Base-by-base conservation (phyloP, 2,329 filamentous ascomycete species). In the Colletotrichum destructivum region DNA sequence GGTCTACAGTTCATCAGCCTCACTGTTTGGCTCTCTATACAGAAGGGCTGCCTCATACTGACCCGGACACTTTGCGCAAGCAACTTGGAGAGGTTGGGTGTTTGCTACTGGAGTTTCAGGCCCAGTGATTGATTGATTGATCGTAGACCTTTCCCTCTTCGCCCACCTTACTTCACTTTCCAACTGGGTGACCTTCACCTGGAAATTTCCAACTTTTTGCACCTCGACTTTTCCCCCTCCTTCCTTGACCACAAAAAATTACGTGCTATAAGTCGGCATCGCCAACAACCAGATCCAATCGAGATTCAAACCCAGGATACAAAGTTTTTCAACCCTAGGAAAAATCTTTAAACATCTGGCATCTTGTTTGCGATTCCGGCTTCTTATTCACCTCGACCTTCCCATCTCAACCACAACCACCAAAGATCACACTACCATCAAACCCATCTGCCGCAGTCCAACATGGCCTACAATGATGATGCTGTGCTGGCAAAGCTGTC, bases 391-490 rank as follows among this genome's bases (percentile, higher is more conserved):
- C 18, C 16, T n/a, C 47, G 16, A 31, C 69, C 31, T 40, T 42
- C 38, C 23, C 62, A 46, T 52, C 31, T 49, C 62, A 23, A 21
- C 44, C 49, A n/a, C 62, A 38, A 21, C 26, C 47, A n/a, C 35
- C 35, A 23, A 62, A 15, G 18, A n/a, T 38, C 35, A 9, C 46
- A 52, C 16, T 38, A 26, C 31, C 46, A 26, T 21, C 31, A 26
- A 18, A 11, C 12, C 15, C 60, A 2, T 3, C 12, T 8, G 16
- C 46, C 23, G 38, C 57, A 62, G 35, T 42, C 15, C 23, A 42
- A 52, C 15, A 98, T 99, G 96, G 92, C 96, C 56, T 98, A 98
- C 84, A 96, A 93, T 75, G 95, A 98, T 83, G 96, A 99, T 85
- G 94, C 95, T 57, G 95, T 99, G 67, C 91, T 95, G 81, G 94